A percentile compares a stretch with the other conserved stretches of the same genome.
Conservation (phyloP, 2,329 filamentous ascomycete species). For the Pseudonectria foliicola region DNA sequence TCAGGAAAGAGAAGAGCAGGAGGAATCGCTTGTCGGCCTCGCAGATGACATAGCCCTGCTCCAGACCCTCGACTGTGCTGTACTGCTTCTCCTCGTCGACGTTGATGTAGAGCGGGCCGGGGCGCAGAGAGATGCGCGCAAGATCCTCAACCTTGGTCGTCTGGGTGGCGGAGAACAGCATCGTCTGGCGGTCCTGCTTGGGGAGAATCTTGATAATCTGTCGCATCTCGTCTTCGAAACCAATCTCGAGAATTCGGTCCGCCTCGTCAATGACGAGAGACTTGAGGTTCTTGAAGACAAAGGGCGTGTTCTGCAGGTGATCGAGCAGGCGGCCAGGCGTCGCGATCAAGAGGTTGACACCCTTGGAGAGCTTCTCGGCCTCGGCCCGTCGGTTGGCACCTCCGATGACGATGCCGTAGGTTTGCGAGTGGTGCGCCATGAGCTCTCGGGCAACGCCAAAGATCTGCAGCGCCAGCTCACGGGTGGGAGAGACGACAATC, state of each 20-base stretch:
- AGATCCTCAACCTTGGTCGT: slow-evolving; percentile 98
- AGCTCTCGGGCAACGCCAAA: slow-evolving; percentile 92
- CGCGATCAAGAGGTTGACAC: slow-evolving; percentile 89
- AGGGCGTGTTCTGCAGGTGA: slow-evolving; percentile 88
- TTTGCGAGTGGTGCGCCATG: slow-evolving; percentile 88
- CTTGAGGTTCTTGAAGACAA: slow-evolving; percentile 87
- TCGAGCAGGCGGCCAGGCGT: slow-evolving; percentile 90
- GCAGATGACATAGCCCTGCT: slow-evolving; percentile 93
- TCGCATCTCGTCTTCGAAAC: slow-evolving; percentile 97
- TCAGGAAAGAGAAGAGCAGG: slow-evolving; percentile 88
- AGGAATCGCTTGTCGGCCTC: slow-evolving; percentile 92
- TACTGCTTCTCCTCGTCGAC: slow-evolving; percentile 86
- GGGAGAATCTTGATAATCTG: slow-evolving; percentile 93
- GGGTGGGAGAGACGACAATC: slow-evolving; percentile 85
- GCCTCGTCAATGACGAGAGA: slow-evolving; percentile 94
- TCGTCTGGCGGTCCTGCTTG: slow-evolving; percentile 80
- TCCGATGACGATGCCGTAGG: slow-evolving; percentile 92
- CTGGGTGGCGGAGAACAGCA: slow-evolving; percentile 98
- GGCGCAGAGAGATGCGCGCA: slow-evolving; percentile 83
- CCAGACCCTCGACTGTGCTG: slow-evolving; percentile 85
- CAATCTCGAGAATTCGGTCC: slow-evolving; percentile 91
- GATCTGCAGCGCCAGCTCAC: slow-evolving; percentile 91
- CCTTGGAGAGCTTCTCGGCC: slow-evolving; percentile 88
- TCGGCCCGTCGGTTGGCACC: slow-evolving; percentile 87
- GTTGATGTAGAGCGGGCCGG: slow-evolving; percentile 92